Percentiles rank a stretch among this genome's conserved stretches.
phyloP scores from a whole-genome alignment of 1,284 basidiomycete genomes.

The Rhodotorula sp. region DNA sequence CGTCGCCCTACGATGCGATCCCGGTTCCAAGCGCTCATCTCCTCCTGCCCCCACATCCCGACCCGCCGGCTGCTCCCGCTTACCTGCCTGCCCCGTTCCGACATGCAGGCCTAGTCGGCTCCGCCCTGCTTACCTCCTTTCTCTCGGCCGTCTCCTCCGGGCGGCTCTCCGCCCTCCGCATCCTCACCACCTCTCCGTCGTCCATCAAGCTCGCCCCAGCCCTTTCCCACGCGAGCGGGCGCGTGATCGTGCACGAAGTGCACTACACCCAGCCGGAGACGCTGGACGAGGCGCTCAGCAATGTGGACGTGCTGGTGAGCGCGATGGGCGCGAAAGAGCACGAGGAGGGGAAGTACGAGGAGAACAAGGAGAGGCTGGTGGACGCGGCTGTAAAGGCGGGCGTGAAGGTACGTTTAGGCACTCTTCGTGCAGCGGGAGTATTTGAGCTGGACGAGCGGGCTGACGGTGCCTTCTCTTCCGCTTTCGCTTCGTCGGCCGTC shows the following conservation, averaged over 20 bases:
- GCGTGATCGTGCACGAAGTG: not conserved
- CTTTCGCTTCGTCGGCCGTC: too few species aligned
- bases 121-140: constrained; percentile 9
- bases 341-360: constrained; percentile 4
- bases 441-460: too few species aligned
- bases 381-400: constrained; percentile 1
- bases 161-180: not conserved
- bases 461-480: too few species aligned
- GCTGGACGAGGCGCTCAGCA: constrained; percentile 1
- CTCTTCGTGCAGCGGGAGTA: too few species aligned
- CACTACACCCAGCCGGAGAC: not conserved
- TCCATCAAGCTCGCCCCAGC: not conserved
- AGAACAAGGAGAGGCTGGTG: constrained; percentile 5
- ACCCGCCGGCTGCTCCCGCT: not conserved
- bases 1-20: not conserved
- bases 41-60: not conserved
- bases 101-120: constrained; percentile 15
- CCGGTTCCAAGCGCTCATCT: not conserved
- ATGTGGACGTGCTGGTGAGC: constrained; percentile 6
- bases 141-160: not conserved
- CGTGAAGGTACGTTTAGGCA: constrained; percentile 1
- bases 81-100: not conserved
- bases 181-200: constrained; percentile 16
- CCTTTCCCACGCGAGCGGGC: not conserved
- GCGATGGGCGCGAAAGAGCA: constrained; percentile 12